Conservation (phyloP, 2,329 filamentous ascomycete genomes). For the Xylariaceae sp. region DNA sequence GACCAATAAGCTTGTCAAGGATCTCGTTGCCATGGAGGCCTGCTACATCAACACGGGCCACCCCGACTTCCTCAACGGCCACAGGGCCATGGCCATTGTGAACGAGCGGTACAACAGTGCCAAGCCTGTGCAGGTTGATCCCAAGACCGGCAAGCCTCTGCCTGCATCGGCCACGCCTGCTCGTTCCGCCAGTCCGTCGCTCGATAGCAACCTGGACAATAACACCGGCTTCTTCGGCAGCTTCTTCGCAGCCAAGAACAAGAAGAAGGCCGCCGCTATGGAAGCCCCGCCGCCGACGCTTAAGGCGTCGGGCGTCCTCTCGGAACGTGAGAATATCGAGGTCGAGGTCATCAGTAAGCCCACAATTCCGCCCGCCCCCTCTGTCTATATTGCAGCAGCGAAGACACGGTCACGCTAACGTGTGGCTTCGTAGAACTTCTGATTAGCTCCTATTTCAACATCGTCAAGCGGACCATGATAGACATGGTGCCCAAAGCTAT, state of each 20-base stretch:
- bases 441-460: conserved; percentile 96
- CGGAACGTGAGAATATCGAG: conserved; percentile 89
- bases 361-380: too few relatives aligned
- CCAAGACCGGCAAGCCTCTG: conserved; percentile 95
- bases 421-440: conserved; percentile 67
- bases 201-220: conserved; percentile 41
- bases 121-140: conserved; percentile 92
- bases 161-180: conserved; percentile 59
- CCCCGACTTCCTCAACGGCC: conserved; percentile 94
- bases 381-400: too few relatives aligned
- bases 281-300: conserved; percentile 87
- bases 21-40: conserved; percentile 90
- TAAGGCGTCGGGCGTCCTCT: conserved; percentile 89
- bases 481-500: conserved; percentile 99
- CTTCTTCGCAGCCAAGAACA: conserved; percentile 99
- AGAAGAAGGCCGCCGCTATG: conserved; percentile 99
- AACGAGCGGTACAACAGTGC: conserved; percentile 79
- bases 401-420: conserved; percentile 1
- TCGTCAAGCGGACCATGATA: conserved; percentile 96
- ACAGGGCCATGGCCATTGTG: conserved; percentile 95
- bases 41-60: conserved; percentile 99
- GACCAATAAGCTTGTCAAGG: conserved; percentile 91
- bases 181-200: conserved; percentile 69
- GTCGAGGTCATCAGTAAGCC: conserved; percentile 94
- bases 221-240: conserved; percentile 92